Evolutionary conservation across 257 asterid genomes (phyloP), one percentile per base, ranked within the genome.

Genomic region (Lithospermum erythrorhizon): DNA sequence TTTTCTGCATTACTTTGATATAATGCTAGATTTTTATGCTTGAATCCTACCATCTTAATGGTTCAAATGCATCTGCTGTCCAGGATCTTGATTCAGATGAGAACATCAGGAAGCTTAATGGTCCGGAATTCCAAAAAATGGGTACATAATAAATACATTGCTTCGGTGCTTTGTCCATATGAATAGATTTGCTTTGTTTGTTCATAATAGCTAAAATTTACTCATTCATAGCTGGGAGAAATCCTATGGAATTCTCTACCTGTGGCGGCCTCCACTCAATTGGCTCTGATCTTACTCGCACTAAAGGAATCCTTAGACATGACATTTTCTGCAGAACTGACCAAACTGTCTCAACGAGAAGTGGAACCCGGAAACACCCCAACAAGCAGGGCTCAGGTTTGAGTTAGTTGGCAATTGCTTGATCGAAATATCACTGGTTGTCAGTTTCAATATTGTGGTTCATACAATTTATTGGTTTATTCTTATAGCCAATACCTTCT

Each of bases 181-280:
- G 6, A n/a, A 63, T 59, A 16, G 6, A 49, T 16, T 15, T 20
- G 19, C 14, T 0, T 21, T 30, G 21, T 57, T 21, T 19, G 4
- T 19, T 53, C 51, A 19, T 32, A 41, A 30, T 22, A 32, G 51
- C 32, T 58, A 27, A 47, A 17, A 51, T 49, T 49, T 51, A 16
- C 25, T 59, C 59, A 4, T 68, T 61, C 37, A 64, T 62, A 29
- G 24, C 59, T 83, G 96, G 65, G 23, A 80, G 78, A 68, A 70
- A 75, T 65, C 37, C 51, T 53, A 85, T 61, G 68, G 90, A 91
- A 76, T 53, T 86, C 70, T 91, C 98, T 62, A 91, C 95, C 21
- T 87, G 94, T n/a, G 98, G 96, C 23, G 94, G 72, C 65, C 84
- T 91, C 70, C 96, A 82, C 76, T 91, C 98, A 0, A 70, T 86